phyloP scores from a whole-genome alignment of 352 stramenopile genomes.

The Discostella stelligera region DNA sequence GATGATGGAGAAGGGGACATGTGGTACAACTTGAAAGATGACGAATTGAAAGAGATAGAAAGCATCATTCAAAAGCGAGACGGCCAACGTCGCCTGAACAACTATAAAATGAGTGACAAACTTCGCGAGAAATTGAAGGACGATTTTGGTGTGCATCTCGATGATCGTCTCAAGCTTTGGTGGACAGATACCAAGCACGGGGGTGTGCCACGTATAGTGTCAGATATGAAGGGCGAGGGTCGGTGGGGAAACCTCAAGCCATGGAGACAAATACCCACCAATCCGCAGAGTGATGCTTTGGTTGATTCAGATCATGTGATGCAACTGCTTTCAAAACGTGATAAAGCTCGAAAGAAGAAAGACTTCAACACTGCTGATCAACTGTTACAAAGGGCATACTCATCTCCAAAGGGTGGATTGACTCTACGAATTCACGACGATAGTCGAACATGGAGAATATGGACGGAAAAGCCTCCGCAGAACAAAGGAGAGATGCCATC shows the following conservation, averaged over 20 bases:
- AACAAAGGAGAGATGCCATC: constrained; percentile 15
- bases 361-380: constrained; percentile 74
- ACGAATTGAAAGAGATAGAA: constrained; percentile 55
- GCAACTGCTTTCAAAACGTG: constrained; percentile 63
- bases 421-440: constrained; percentile 74
- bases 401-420: constrained; percentile 59
- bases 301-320: constrained; percentile 70
- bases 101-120: constrained; percentile 72
- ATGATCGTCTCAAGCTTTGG: constrained; percentile 80
- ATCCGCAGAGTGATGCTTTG: constrained; percentile 68
- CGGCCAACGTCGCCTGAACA: constrained; percentile 49
- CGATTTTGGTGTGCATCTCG: constrained; percentile 65
- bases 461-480: constrained; percentile 62
- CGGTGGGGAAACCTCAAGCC: constrained; percentile 60
- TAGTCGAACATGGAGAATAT: constrained; percentile 76
- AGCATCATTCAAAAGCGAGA: constrained; percentile 67
- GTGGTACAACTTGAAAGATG: constrained; percentile 43
- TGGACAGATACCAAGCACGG: constrained; percentile 65
- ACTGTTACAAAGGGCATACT: constrained; percentile 63
- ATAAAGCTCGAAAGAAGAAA: constrained; percentile 72
- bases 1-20: constrained; percentile 35
- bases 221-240: constrained; percentile 73
- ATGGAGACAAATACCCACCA: constrained; percentile 78
- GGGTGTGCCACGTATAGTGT: constrained; percentile 59
- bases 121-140: constrained; percentile 71